Percentiles rank a stretch among this genome's conserved stretches.
Conservation (phyloP, 176 grass and related monocot species). For the Avena eriantha region DNA sequence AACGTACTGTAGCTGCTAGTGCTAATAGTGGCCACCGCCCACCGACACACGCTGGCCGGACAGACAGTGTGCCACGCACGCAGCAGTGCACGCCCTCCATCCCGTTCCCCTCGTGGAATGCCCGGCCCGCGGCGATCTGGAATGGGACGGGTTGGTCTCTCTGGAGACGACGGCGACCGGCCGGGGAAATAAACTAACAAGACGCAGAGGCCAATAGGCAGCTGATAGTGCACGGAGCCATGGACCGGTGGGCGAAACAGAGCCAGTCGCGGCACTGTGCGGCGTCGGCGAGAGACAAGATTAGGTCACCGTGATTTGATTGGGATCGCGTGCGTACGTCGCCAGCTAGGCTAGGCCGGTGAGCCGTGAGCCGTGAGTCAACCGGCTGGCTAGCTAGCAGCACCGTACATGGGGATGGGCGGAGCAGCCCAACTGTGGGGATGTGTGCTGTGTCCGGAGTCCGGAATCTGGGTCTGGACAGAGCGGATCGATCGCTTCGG, state of each 20-base stretch:
- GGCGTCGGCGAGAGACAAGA: not conserved
- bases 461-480: not conserved
- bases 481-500: not conserved
- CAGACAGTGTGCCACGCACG: not conserved
- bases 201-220: not conserved
- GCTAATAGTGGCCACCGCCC: not conserved
- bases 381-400: not conserved
- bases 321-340: not conserved
- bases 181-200: not conserved
- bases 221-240: too few relatives aligned
- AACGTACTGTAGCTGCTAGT: not conserved
- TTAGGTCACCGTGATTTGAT: constrained; percentile 9
- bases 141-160: not conserved
- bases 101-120: not conserved
- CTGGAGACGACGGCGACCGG: constrained; percentile 4
- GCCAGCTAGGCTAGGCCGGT: not conserved
- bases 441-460: too few relatives aligned
- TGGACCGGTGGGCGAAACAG: too few relatives aligned
- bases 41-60: constrained; percentile 27
- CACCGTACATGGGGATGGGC: not conserved
- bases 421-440: not conserved
- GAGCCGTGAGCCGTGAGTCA: not conserved
- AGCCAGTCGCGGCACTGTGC: constrained; percentile 14
- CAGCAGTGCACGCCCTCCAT: not conserved
- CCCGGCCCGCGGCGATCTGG: not conserved